Evolutionary conservation across 2,329 filamentous ascomycete genomes (phyloP), one percentile per base, ranked within the genome.

Genomic region (Botrytis pseudocinerea): DNA sequence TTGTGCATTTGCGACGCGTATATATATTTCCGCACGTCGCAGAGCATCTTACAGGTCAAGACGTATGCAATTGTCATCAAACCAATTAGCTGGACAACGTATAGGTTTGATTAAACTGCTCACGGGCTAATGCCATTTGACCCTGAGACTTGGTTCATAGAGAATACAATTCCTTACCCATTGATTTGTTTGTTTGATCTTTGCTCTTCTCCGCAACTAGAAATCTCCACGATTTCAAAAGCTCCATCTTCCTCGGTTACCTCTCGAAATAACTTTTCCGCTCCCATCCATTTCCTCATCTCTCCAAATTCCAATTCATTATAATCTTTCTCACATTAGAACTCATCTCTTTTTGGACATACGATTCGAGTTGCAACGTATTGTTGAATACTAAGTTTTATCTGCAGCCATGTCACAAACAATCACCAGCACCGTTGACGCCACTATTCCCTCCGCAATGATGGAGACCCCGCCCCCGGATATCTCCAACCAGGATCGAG

Each of bases 401-500:
- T 61, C 28, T n/a, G 38, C 32, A 64, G 22, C 51, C 4, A 75
- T 74, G 71, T 74, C 75, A 44, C 70, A 74, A 68, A 62, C 70
- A 69, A 71, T 57, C 6, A 57, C 69, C 32, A 42, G 42, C n/a
- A 38, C 51, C 20, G 32, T 72, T 61, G 35, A 65, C 38, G 35
- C 69, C 70, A 66, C 48, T 54, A 51, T 42, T 57, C 42, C 66
- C 48, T 64, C 75, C 51, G 51, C 71, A 62, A 25, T 54, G n/a
- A 74, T 75, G 42, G 71, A 75, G 63, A 69, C 72, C 40, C 76
- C 76, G 74, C 75, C 71, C 76, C 74, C 42, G 59, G 73, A 72
- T 60, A 72, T 72, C 25, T 60, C 70, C 14, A 75, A 79, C 32
- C 75, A 78, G 28, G 78, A 78, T 42, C 68, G 66, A n/a, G 76